A percentile compares a stretch with the other conserved stretches of the same genome.
Evolutionary conservation across 2,329 filamentous ascomycete species (phyloP).

Genomic region (Coniella lustricola): DNA sequence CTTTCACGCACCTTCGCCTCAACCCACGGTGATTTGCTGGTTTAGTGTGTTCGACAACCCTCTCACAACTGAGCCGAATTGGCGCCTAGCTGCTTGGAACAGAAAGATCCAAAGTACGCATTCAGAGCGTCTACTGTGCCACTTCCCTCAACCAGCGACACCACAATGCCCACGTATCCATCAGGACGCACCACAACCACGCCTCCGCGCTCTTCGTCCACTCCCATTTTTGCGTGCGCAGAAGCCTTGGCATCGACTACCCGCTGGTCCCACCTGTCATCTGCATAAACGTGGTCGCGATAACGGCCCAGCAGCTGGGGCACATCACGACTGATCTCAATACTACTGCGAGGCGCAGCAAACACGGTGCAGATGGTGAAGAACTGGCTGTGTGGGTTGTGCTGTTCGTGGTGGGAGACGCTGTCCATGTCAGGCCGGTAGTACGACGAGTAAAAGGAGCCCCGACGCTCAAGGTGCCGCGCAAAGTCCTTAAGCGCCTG

Average conservation of each 20-base stretch:
- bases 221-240: slow-evolving; percentile 81
- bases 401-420: slow-evolving; percentile 69
- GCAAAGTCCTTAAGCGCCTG: slow-evolving; percentile 65
- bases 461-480: slow-evolving; percentile 53
- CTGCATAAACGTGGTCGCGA: slow-evolving; percentile 76
- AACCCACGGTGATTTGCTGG: no score
- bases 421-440: slow-evolving; percentile 51
- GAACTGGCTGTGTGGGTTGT: slow-evolving; percentile 80
- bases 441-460: slow-evolving; percentile 67
- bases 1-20: no score
- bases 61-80: slow-evolving; percentile 31
- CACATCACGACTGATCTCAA: slow-evolving; percentile 66
- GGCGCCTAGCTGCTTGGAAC: slow-evolving; percentile 50
- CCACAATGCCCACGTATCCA: slow-evolving; percentile 75
- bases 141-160: slow-evolving; percentile 64
- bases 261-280: slow-evolving; percentile 68
- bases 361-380: slow-evolving; percentile 75
- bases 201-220: slow-evolving; percentile 66
- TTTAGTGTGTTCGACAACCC: background rate
- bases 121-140: slow-evolving; percentile 79
- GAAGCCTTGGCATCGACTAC: slow-evolving; percentile 64
- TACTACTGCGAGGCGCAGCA: slow-evolving; percentile 55
- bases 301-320: slow-evolving; percentile 68
- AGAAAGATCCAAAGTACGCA: slow-evolving; percentile 71
- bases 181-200: slow-evolving; percentile 81